Percentiles rank a stretch among this genome's conserved stretches.
Conservation (phyloP, 176 grass and related monocot genomes). For the Musa troglodytarum region DNA sequence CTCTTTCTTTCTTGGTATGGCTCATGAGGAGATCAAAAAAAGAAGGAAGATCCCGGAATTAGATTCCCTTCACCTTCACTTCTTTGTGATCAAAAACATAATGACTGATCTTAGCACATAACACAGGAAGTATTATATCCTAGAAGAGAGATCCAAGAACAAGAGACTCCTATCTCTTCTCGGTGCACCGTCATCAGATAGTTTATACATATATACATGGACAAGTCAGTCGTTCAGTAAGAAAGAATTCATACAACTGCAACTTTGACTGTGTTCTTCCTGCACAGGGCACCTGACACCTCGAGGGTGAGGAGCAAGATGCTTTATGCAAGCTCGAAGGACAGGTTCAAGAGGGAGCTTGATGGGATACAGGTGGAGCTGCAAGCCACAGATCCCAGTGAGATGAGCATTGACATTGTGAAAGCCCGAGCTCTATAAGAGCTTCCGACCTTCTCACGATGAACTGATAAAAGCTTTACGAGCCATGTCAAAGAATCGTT, state of each 20-base stretch:
- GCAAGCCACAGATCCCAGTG: slow-evolving; percentile 92
- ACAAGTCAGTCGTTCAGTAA: neutral
- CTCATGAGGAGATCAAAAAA: too few relatives aligned
- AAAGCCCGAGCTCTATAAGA: slow-evolving; percentile 62
- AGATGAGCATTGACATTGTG: slow-evolving; percentile 85
- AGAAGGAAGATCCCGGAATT: too few relatives aligned
- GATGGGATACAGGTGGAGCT: slow-evolving; percentile 92
- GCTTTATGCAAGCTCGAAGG: slow-evolving; percentile 94
- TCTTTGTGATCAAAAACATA: too few relatives aligned
- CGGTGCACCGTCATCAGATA: too few relatives aligned
- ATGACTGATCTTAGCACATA: too few relatives aligned
- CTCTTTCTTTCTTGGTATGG: too few relatives aligned
- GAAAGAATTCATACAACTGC: neutral
- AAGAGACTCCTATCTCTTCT: too few relatives aligned
- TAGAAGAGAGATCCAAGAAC: too few relatives aligned
- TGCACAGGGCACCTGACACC: slow-evolving; percentile 58
- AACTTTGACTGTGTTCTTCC: neutral
- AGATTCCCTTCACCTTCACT: too few relatives aligned
- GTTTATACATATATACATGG: too few relatives aligned
- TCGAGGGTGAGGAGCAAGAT: slow-evolving; percentile 82
- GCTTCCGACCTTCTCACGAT: neutral
- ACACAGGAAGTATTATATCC: too few relatives aligned
- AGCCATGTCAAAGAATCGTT: neutral
- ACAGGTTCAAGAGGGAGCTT: slow-evolving; percentile 86
- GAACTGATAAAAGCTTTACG: neutral